Evolutionary conservation across 495 filamentous ascomycete species (phyloP).

Genomic region (Hypoxylon perforatum): DNA sequence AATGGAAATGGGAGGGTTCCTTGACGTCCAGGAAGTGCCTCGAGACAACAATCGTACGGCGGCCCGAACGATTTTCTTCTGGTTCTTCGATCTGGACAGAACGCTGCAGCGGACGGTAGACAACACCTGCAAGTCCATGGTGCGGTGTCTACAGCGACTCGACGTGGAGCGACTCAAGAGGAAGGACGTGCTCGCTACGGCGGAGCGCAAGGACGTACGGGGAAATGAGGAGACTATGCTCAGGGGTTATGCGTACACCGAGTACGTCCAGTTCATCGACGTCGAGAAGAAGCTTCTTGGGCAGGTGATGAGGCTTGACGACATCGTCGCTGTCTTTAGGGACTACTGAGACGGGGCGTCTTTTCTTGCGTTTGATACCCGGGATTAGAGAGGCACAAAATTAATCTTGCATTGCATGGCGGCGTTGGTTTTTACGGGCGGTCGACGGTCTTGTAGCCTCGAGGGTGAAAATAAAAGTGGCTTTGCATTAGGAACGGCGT

Average conservation of each 20-base stretch:
- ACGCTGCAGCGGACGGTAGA: conserved; percentile 73
- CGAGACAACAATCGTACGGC: conserved; percentile 81
- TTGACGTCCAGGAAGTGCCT: conserved; percentile 92
- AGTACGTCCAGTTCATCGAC: conserved; percentile 73
- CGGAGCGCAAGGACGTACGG: conserved; percentile 82
- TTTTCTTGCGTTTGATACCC: conserved; percentile 27
- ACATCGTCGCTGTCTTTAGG: conserved; percentile 81
- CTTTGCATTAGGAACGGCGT: conserved; percentile 38
- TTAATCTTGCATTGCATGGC: conserved; percentile 42
- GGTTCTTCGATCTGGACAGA: conserved; percentile 85
- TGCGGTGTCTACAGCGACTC: conserved; percentile 80
- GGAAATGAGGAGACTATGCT: conserved; percentile 83
- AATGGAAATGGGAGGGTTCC: conserved; percentile 83
- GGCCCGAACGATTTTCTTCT: conserved; percentile 84
- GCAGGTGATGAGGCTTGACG: conserved; percentile 83
- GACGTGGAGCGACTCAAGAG: conserved; percentile 75
- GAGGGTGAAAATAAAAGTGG: conserved; percentile 22
- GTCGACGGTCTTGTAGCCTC: conserved; percentile 17
- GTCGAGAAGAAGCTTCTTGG: conserved; percentile 80
- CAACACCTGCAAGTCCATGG: conserved; percentile 88
- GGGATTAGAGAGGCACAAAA: conserved; percentile 18
- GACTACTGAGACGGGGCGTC: conserved; percentile 70
- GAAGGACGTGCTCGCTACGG: conserved; percentile 75
- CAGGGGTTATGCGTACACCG: conserved; percentile 70
- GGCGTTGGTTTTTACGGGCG: conserved; percentile 40